Evolutionary conservation across 495 filamentous ascomycete genomes (phyloP).

Genomic region (Penicillium lagena): DNA sequence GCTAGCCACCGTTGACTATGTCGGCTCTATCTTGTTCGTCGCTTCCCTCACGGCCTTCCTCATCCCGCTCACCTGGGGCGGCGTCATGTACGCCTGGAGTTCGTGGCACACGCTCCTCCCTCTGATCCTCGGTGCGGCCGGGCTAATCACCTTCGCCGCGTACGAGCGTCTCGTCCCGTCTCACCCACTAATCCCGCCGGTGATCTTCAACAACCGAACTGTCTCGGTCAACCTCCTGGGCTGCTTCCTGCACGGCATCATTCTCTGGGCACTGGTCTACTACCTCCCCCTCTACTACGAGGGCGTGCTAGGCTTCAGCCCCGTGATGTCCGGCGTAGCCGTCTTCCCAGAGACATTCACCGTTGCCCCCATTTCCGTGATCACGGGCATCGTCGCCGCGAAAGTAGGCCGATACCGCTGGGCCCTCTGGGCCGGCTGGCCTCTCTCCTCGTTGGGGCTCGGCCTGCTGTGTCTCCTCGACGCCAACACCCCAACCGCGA

Average conservation of each 20-base stretch:
- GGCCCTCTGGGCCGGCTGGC: slow-evolving; percentile 49
- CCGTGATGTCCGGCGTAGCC: slow-evolving; percentile 31
- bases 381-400: slow-evolving; percentile 37
- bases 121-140: slow-evolving; percentile 12
- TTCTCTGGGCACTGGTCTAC: slow-evolving; percentile 27
- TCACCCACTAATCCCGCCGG: slow-evolving; percentile 28
- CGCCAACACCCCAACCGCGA: slow-evolving; percentile 29
- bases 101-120: slow-evolving; percentile 42
- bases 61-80: slow-evolving; percentile 50
- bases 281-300: slow-evolving; percentile 34
- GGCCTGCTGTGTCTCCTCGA: slow-evolving; percentile 43
- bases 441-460: slow-evolving; percentile 37
- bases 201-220: slow-evolving; percentile 31
- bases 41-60: slow-evolving; percentile 37
- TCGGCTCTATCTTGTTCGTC: slow-evolving; percentile 46
- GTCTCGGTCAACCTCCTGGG: slow-evolving; percentile 23
- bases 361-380: slow-evolving; percentile 41
- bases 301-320: slow-evolving; percentile 28
- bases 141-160: slow-evolving; percentile 4
- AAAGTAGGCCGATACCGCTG: slow-evolving; percentile 41
- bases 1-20: slow-evolving; percentile 41
- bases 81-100: slow-evolving; percentile 43
- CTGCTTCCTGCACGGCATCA: slow-evolving; percentile 34
- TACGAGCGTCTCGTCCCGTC: neutral
- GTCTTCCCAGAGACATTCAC: slow-evolving; percentile 49